These are phyloP conservation scores for Eutrema heterophyllum DNA, from an alignment of 345 rosid genomes.

Conservation along the genomic window DNA sequence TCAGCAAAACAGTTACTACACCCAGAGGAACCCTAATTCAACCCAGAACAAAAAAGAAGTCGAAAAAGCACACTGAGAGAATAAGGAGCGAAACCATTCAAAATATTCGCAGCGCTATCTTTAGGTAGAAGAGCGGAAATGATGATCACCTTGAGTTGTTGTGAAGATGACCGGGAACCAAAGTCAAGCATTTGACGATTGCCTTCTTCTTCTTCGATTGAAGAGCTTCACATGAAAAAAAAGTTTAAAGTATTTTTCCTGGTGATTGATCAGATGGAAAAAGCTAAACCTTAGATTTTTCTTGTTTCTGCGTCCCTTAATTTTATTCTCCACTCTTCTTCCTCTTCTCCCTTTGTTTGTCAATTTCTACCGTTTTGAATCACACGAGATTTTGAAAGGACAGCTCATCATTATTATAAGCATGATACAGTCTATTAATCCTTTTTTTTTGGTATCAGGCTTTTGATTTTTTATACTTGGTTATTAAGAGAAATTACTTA, in stretches of 20 bases:
- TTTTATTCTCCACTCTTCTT: neutral
- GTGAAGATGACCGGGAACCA: constrained; percentile 22
- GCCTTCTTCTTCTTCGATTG: constrained; percentile 18
- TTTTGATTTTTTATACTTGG: neutral
- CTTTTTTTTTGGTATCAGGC: too few species aligned
- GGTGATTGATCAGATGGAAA: constrained; percentile 12
- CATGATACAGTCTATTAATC: neutral
- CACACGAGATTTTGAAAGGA: constrained; percentile 15
- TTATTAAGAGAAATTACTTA: neutral
- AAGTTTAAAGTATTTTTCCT: neutral
- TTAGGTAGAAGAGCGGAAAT: neutral
- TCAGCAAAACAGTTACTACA: constrained; percentile 7
- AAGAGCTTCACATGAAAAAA: constrained; percentile 6
- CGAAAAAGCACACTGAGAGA: neutral
- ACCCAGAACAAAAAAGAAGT: neutral
- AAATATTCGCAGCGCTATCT: neutral
- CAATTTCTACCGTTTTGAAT: constrained; percentile 26
- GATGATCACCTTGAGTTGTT: constrained; percentile 37
- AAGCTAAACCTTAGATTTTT: neutral
- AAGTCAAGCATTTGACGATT: constrained; percentile 33
- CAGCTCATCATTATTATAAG: constrained; percentile 26
- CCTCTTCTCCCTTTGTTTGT: neutral
- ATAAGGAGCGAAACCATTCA: neutral
- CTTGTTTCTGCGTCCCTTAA: neutral
- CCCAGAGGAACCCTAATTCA: constrained; percentile 31